phyloP scores from a whole-genome alignment of 2,329 filamentous ascomycete genomes.

The Fusarium sp. region DNA sequence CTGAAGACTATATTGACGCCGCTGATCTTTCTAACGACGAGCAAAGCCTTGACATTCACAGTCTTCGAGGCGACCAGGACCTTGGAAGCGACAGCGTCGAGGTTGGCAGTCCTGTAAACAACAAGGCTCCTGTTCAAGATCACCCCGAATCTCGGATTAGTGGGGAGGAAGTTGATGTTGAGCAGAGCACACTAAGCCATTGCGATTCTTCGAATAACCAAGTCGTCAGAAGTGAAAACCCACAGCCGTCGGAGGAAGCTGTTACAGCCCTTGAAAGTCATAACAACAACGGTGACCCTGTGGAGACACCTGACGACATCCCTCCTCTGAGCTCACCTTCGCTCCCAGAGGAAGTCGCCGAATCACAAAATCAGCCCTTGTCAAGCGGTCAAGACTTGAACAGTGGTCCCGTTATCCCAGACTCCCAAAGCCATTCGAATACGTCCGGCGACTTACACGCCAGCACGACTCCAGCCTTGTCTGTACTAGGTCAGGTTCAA shows the following conservation, averaged over 20 bases:
- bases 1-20: neutral
- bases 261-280: neutral
- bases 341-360: neutral
- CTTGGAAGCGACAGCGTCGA: neutral
- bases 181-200: neutral
- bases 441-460: slow-evolving; percentile 13
- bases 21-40: neutral
- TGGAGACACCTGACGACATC: neutral
- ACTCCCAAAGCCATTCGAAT: slow-evolving; percentile 38
- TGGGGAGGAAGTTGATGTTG: neutral
- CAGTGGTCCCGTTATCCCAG: slow-evolving; percentile 30
- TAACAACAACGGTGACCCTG: neutral
- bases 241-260: neutral
- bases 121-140: neutral
- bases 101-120: neutral
- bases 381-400: slow-evolving; percentile 10
- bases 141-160: neutral
- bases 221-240: neutral
- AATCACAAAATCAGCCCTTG: slow-evolving; percentile 1
- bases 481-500: slow-evolving; percentile 2
- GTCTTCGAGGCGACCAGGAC: neutral
- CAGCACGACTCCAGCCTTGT: neutral
- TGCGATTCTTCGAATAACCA: neutral
- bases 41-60: neutral
- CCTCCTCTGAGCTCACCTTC: neutral